Percentiles rank a stretch among this genome's conserved stretches.
Conservation (phyloP, 148 eudicot species). For the Simmondsia chinensis region DNA sequence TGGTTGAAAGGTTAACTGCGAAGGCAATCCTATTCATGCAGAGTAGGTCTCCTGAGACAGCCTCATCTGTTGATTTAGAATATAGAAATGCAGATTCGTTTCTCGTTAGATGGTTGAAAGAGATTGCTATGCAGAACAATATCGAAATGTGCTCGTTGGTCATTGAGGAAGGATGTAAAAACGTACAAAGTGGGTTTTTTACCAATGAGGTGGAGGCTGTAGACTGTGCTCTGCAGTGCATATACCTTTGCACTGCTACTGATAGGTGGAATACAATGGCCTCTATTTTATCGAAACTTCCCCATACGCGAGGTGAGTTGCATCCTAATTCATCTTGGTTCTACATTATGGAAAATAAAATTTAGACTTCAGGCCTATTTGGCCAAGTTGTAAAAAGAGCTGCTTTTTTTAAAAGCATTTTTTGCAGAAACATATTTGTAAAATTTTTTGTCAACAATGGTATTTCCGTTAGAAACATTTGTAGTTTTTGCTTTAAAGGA, state of each 20-base stretch:
- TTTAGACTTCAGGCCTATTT: neutral
- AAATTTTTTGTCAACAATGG: too few relatives aligned
- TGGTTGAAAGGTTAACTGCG: conserved; percentile 45
- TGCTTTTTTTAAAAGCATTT: too few relatives aligned
- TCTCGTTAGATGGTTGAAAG: conserved; percentile 88
- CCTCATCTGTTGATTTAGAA: conserved; percentile 14
- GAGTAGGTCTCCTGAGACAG: conserved; percentile 24
- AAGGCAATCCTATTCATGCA: conserved; percentile 81
- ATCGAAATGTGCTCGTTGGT: conserved; percentile 61
- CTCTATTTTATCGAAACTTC: conserved; percentile 69
- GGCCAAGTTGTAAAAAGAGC: too few relatives aligned
- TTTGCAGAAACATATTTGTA: too few relatives aligned
- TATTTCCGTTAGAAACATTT: too few relatives aligned
- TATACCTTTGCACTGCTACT: conserved; percentile 51
- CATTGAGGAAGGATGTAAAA: conserved; percentile 72
- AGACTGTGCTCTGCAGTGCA: conserved; percentile 81
- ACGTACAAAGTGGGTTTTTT: conserved; percentile 38
- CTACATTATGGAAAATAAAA: conserved; percentile 1
- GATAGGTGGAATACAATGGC: conserved; percentile 92
- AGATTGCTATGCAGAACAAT: conserved; percentile 54
- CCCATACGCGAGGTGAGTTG: conserved; percentile 49
- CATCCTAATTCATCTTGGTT: neutral
- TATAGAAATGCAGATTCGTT: conserved; percentile 39
- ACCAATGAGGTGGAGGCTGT: conserved; percentile 53
- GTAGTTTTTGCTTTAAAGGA: too few relatives aligned